Base-by-base conservation (phyloP, 2,329 filamentous ascomycete species). In the Trichoderma citrinoviride region DNA sequence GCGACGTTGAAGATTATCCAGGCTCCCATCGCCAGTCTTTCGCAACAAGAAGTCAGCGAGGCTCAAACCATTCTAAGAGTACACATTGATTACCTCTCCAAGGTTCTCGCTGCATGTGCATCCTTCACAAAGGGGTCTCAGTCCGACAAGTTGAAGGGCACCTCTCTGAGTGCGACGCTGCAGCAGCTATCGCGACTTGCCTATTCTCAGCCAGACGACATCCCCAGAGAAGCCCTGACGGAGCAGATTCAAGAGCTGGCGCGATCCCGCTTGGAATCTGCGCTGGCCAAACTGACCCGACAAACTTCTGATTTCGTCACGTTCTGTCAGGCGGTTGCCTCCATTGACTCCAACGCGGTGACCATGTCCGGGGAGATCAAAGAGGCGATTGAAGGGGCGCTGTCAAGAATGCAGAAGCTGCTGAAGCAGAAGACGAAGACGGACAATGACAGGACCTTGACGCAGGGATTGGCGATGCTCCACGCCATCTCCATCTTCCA, bases 401-500 rank as follows among this genome's bases (percentile, higher is more conserved):
- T 84, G 6, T 78, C 81, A 64, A 79, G 81, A 19, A 81, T 89
- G 74, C 76, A 80, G 65, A 83, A 83, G 69, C 77, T 86, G 14
- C 76, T 83, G 29, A 84, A 83, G 66, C 73, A 73, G 29, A 77
- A 77, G 61, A 61, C 72, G 2, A 70, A 74, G 69, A 67, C 73
- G 58, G 70, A 74, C 23, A 69, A 77, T 68, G 79, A 73, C 71
- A 81, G 74, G 65, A 72, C 70, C 21, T 77, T 76, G 67, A 80
- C 80, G 17, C 87, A 87, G 66, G 90, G 91, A 0, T 84, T 97
- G 65, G 89, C 90, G 21, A 82, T 97, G 41, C 83, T 98, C 1
- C 92, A 96, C 74, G 89, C 92, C 0, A 84, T 97, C 60, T 90
- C 92, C 0, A 85, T 97, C 15, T 82, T 98, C 63, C 92, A 97